phyloP scores from a whole-genome alignment of 495 filamentous ascomycete genomes.

The Aspergillus taichungensis region DNA sequence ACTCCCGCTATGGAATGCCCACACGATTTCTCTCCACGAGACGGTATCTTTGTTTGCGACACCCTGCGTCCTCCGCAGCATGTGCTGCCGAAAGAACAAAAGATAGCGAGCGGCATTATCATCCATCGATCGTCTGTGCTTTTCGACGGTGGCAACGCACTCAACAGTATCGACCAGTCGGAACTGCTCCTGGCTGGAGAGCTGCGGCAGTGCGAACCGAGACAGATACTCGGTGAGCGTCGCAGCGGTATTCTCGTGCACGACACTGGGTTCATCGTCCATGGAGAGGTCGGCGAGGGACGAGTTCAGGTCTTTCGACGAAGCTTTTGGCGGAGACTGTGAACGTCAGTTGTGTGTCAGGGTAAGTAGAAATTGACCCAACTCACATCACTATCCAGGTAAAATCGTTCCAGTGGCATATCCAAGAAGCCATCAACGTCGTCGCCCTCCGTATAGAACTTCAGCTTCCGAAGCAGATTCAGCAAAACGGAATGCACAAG shows the following conservation, averaged over 20 bases:
- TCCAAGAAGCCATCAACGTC: slow-evolving; percentile 70
- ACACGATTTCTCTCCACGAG: slow-evolving; percentile 88
- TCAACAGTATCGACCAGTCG: slow-evolving; percentile 81
- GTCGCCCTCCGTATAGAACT: slow-evolving; percentile 78
- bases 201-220: slow-evolving; percentile 63
- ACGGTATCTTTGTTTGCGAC: slow-evolving; percentile 55
- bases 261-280: slow-evolving; percentile 51
- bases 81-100: slow-evolving; percentile 81
- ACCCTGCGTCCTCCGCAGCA: slow-evolving; percentile 56
- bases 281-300: slow-evolving; percentile 46
- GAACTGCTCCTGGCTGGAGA: slow-evolving; percentile 84
- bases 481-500: slow-evolving; percentile 69
- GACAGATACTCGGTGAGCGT: slow-evolving; percentile 72
- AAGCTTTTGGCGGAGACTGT: slow-evolving; percentile 28
- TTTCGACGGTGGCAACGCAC: slow-evolving; percentile 78
- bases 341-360: slow-evolving; percentile 17
- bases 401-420: slow-evolving; percentile 66
- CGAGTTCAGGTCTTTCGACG: slow-evolving; percentile 44
- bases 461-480: slow-evolving; percentile 67
- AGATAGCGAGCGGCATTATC: slow-evolving; percentile 87
- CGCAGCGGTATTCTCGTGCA: slow-evolving; percentile 65
- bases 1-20: slow-evolving; percentile 85
- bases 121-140: slow-evolving; percentile 85
- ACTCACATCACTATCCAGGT: slow-evolving; percentile 41
- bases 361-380: not conserved